phyloP scores from a whole-genome alignment of 108 stramenopile species.

The Cyclotella atomus region DNA sequence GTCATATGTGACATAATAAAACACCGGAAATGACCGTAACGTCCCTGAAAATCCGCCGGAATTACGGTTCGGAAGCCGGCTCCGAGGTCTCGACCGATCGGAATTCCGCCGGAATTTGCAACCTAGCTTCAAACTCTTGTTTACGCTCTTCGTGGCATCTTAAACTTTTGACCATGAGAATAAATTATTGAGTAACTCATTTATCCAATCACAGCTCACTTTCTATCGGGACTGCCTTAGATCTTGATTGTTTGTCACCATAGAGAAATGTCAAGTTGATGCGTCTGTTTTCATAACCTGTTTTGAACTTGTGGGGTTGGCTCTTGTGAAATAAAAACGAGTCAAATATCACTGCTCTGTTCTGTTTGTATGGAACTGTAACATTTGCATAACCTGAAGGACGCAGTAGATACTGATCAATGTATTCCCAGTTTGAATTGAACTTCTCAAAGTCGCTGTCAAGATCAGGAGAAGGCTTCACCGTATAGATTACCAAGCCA shows the following conservation, averaged over 20 bases:
- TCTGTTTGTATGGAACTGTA: constrained; percentile 64
- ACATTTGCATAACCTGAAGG: constrained; percentile 61
- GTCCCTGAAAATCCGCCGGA: no score
- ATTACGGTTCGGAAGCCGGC: no score
- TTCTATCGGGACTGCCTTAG: no score
- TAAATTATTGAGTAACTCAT: no score
- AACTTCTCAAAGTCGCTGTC: constrained; percentile 34
- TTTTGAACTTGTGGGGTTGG: constrained; percentile 54
- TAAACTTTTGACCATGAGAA: no score
- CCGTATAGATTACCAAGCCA: constrained; percentile 67
- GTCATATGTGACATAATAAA: no score
- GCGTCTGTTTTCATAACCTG: constrained; percentile 63
- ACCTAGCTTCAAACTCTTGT: no score
- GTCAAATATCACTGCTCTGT: constrained; percentile 78
- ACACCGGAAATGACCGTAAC: no score
- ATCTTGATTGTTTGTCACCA: constrained; percentile 43
- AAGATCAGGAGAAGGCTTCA: constrained; percentile 65
- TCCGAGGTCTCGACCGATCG: no score
- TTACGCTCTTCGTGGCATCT: no score
- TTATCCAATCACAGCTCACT: no score
- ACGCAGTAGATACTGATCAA: constrained; percentile 36
- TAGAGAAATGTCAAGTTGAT: constrained; percentile 73
- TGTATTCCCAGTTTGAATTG: constrained; percentile 54
- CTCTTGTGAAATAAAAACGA: constrained; percentile 72
- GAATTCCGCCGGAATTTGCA: no score